Conservation (phyloP, 495 filamentous ascomycete genomes). For the Acidomyces sp. region DNA sequence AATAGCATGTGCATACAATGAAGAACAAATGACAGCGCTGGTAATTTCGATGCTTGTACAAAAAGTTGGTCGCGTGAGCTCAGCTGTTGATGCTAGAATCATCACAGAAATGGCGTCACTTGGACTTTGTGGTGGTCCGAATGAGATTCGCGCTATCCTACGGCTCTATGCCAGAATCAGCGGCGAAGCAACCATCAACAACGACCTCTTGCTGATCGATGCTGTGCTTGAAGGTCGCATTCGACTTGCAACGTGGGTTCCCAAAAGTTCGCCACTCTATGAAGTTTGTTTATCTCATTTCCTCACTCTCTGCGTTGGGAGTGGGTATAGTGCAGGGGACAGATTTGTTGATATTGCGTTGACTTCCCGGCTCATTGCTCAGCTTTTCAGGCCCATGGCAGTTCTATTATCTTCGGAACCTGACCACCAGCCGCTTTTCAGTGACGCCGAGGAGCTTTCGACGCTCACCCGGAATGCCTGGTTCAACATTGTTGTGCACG, state of each 20-base stretch:
- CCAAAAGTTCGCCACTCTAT: constrained; percentile 54
- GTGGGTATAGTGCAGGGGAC: constrained; percentile 59
- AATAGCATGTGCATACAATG: constrained; percentile 65
- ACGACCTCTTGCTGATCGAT: constrained; percentile 43
- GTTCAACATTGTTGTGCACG: constrained; percentile 94
- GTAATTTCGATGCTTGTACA: constrained; percentile 94
- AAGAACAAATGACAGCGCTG: constrained; percentile 84
- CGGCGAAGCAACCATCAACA: constrained; percentile 55
- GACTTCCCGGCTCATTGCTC: constrained; percentile 68
- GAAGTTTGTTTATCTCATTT: constrained; percentile 69
- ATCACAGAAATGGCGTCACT: constrained; percentile 66
- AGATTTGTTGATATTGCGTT: constrained; percentile 62
- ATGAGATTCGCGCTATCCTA: constrained; percentile 71
- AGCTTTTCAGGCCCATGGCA: constrained; percentile 70
- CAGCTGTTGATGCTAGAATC: constrained; percentile 64
- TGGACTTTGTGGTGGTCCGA: constrained; percentile 56
- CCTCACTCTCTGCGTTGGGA: constrained; percentile 76
- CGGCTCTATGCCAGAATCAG: constrained; percentile 66
- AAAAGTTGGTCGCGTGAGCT: constrained; percentile 72
- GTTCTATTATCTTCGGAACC: constrained; percentile 49
- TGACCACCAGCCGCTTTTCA: constrained; percentile 39
- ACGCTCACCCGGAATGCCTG: constrained; percentile 77
- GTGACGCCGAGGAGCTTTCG: constrained; percentile 37
- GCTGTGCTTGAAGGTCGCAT: constrained; percentile 63
- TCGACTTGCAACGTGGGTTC: constrained; percentile 56